phyloP scores from a whole-genome alignment of 352 stramenopile species.

The Globisporangium polare region DNA sequence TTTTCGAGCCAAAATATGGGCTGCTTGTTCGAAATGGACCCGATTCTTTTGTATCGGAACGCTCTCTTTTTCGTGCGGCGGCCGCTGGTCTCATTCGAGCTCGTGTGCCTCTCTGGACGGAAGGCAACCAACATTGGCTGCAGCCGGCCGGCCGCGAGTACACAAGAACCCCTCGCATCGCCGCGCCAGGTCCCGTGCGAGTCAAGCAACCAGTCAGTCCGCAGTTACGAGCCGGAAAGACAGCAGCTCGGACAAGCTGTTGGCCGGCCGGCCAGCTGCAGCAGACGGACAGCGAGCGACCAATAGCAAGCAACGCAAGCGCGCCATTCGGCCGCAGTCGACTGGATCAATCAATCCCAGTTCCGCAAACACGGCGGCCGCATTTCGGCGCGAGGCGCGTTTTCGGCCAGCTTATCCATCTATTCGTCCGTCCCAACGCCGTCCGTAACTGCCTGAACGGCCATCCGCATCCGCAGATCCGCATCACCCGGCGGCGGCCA shows the following conservation, averaged over 20 bases:
- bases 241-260: not conserved
- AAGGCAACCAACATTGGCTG: not conserved
- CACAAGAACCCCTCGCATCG: not conserved
- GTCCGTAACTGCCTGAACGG: not conserved
- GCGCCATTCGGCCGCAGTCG: too few relatives aligned
- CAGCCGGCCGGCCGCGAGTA: not conserved
- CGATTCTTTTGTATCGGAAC: not conserved
- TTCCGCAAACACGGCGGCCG: not conserved
- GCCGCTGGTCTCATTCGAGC: not conserved
- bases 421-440: not conserved
- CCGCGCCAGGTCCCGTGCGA: not conserved
- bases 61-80: too few relatives aligned
- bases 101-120: not conserved
- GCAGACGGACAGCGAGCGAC: not conserved
- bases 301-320: not conserved
- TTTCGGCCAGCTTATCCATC: not conserved
- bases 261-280: not conserved
- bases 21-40: not conserved
- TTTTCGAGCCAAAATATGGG: not conserved
- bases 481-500: not conserved
- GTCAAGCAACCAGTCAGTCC: not conserved
- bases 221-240: not conserved
- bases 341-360: too few relatives aligned
- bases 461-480: not conserved
- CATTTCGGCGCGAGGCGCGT: too few relatives aligned